Base-by-base conservation (phyloP, 257 asterid genomes). In the Parsonsia alboflavescens region DNA sequence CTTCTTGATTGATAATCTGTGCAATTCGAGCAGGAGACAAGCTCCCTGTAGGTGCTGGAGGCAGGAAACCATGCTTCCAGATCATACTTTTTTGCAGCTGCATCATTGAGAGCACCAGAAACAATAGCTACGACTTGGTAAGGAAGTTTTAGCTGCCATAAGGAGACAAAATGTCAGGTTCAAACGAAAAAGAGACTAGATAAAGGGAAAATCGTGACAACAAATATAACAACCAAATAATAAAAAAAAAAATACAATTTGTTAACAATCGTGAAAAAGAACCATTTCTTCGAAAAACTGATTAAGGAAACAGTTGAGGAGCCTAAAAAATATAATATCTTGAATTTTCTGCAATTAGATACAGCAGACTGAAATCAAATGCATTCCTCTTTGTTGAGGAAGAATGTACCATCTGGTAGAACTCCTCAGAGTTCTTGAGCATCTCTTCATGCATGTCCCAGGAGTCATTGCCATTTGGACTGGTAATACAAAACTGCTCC, bases 41-140 rank as follows among this genome's bases (percentile, higher is more conserved):
- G 96, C 80, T 94, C 99, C 83, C 99, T 86, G 57, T 82, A 90
- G 4, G 96, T 73, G 53, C 84, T 81, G 46, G 99, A 94, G 41
- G 99, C 92, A 50, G 99, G 99, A 66, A 89, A 94, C 99, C 99
- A 94, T 42, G 88, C 99, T 83, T 94, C 99, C 83, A 94, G 82
- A 80, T 94, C 99, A 39, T 88, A 90, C 87, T 94, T 94, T 83
- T 94, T 94, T 11, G 99, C 98, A 76, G 97, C 99, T 61, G 99
- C 93, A 77, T 94, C 99, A 73, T 90, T 94, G 74, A 94, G 74
- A 68, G 97, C 99, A 53, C 99, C 99, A 67, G 99, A 92, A 72
- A 94, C 99, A 50, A 92, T 90, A 11, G 93, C 75, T 52, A 94
- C 97, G 50, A 93, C 80, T 84, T 89, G 97, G 83, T 91, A 87